Evolutionary conservation across 495 filamentous ascomycete species (phyloP), one percentile per base, ranked within the genome.

Genomic region (Penicillium nucicola): DNA sequence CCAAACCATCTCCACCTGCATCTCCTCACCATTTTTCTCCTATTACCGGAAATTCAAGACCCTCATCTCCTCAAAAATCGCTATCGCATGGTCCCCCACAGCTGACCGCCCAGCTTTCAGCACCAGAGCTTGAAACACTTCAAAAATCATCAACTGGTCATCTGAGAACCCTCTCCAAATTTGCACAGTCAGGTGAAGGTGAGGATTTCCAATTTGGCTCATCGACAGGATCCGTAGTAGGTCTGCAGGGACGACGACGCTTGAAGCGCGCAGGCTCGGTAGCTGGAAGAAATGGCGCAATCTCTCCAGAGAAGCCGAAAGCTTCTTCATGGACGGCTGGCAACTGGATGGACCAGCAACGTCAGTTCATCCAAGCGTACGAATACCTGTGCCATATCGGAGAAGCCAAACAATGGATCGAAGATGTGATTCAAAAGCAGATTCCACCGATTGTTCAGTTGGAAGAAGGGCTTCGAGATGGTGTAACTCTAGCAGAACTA

Each of bases 371-470:
- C 30, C 90, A 96, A 68, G 95, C 95, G 9, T 99, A 99, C 63
- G 95, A 99, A 67, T 99, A 99, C 62, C 83, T 99, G 34, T 99
- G 95, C 61, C 95, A 99, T 62, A 97, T 99, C 61, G 95, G 95
- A 57, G 95, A 99, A 77, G 95, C 95, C 39, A 97, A 97, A 65
- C 91, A 97, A 67, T 99, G 95, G 95, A 95, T 99, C 37, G 93
- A 97, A 67, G 90, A 92, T 58, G 82, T 97, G 22, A 92, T 97
- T 39, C 82, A 95, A 47, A 82, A 89, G 53, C 80, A 86, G 20
- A 91, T 97, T 34, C 93, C 95, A 14, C 87, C 93, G 12, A 96
- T 97, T 65, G 88, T 99, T n/a, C 84, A 96, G 61, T 68, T 99
- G 2, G 95, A 99, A 63, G 92, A 99, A 72, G 90, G 88, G 13